Percentiles rank a stretch among this genome's conserved stretches.
These are phyloP conservation scores for Pleurotus tuber-regium DNA, from an alignment of 768 basidiomycete genomes.

Conservation along the genomic window DNA sequence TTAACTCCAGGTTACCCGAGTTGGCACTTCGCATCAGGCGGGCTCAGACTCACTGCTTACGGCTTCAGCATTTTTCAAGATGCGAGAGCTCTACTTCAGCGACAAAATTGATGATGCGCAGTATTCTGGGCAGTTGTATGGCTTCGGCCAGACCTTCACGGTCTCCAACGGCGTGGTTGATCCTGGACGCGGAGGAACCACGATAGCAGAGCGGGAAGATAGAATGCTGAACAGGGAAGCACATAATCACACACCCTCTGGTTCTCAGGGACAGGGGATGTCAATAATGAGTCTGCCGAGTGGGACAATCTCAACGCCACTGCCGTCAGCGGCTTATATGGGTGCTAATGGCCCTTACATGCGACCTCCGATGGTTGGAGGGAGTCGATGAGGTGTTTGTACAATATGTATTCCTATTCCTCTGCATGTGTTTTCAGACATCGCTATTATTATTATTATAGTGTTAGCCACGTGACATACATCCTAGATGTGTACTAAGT, in stretches of 20 bases:
- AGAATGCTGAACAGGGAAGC: conserved; percentile 48
- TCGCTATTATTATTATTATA: conserved; percentile 8
- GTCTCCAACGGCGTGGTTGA: conserved; percentile 65
- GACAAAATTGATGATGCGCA: conserved; percentile 83
- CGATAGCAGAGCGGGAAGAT: conserved; percentile 82
- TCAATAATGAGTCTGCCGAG: conserved; percentile 38
- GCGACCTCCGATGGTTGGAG: conserved; percentile 58
- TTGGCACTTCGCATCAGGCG: conserved; percentile 80
- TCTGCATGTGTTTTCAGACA: neutral
- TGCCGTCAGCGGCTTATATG: conserved; percentile 57
- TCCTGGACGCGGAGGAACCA: conserved; percentile 65
- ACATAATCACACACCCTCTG: conserved; percentile 59
- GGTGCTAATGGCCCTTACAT: conserved; percentile 60
- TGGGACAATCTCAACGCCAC: conserved; percentile 38
- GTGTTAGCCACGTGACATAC: no score
- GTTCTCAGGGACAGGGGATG: conserved; percentile 32
- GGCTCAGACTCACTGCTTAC: conserved; percentile 97
- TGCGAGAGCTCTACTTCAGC: conserved; percentile 89
- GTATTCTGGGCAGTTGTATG: conserved; percentile 82
- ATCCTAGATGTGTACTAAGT: no score
- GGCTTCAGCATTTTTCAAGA: conserved; percentile 93
- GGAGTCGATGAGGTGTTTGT: conserved; percentile 32
- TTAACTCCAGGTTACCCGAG: conserved; percentile 76
- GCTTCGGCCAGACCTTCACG: conserved; percentile 78
- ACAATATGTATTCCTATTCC: neutral